These are phyloP conservation scores for Fusarium ambrosium DNA, from an alignment of 2,329 filamentous ascomycete genomes.

Conservation along the genomic window DNA sequence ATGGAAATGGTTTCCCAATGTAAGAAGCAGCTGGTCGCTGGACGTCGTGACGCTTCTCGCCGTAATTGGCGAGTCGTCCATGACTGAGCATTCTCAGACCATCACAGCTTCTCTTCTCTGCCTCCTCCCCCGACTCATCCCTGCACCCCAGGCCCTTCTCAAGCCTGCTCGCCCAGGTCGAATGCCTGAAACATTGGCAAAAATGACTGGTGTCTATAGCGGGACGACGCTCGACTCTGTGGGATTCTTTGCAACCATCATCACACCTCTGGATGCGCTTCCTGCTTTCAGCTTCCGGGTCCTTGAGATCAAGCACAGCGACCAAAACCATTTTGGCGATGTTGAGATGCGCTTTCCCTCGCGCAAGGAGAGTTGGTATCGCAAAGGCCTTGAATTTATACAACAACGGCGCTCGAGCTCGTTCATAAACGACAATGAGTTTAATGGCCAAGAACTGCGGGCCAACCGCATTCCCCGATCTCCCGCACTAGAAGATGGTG, in stretches of 20 bases:
- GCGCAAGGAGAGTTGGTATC: conserved; percentile 16
- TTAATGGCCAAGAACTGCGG: conserved; percentile 6
- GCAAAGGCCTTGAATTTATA: conserved; percentile 25
- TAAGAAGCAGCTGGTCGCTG: conserved; percentile 64
- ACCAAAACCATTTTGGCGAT: conserved; percentile 38
- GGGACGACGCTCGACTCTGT: conserved; percentile 68
- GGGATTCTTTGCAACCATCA: conserved; percentile 73
- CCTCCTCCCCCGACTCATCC: conserved; percentile 71
- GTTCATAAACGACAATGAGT: neutral
- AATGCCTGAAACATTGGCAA: conserved; percentile 67
- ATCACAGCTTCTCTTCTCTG: conserved; percentile 71
- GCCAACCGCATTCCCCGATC: conserved; percentile 17
- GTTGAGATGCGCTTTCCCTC: conserved; percentile 17
- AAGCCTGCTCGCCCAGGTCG: conserved; percentile 67
- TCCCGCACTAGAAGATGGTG: conserved; percentile 30
- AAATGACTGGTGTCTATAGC: conserved; percentile 70
- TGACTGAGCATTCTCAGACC: conserved; percentile 69
- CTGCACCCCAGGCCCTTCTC: conserved; percentile 73
- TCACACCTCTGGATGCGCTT: conserved; percentile 67
- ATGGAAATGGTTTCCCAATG: conserved; percentile 61
- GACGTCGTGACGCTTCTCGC: conserved; percentile 74
- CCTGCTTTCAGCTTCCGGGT: conserved; percentile 63
- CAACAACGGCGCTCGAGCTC: conserved; percentile 17
- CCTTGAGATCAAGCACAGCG: conserved; percentile 62
- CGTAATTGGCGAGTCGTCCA: conserved; percentile 72